These are phyloP conservation scores for Brassica incana DNA, from an alignment of 345 rosid species.

Conservation along the genomic window DNA sequence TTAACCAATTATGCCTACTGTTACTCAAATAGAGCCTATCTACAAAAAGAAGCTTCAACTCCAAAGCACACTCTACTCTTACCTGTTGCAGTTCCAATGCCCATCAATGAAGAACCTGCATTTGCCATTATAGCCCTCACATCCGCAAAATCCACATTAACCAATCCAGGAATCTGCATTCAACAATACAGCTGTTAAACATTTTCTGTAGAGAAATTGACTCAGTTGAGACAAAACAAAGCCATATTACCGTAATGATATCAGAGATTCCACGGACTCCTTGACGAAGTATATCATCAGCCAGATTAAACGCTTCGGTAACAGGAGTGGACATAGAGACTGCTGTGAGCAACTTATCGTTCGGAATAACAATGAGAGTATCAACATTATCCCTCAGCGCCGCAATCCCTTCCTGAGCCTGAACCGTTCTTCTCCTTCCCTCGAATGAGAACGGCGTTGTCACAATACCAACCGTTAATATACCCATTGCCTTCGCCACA, in stretches of 20 bases:
- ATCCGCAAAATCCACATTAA: neutral
- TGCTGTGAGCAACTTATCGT: neutral
- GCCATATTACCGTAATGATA: neutral
- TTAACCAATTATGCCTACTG: no score
- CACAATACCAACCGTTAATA: neutral
- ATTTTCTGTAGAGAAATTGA: neutral
- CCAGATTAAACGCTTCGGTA: neutral
- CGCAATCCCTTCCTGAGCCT: neutral
- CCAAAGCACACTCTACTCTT: neutral
- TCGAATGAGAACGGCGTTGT: neutral
- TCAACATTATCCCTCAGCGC: neutral
- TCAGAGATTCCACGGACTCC: neutral
- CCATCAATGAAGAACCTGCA: neutral
- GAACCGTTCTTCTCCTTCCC: neutral
- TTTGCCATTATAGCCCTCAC: neutral
- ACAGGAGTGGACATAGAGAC: neutral
- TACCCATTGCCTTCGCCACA: neutral
- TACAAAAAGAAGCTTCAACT: neutral
- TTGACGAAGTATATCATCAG: neutral
- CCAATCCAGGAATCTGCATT: neutral
- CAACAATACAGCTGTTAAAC: neutral
- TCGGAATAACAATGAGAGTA: neutral
- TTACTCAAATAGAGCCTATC: no score
- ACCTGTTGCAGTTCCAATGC: neutral
- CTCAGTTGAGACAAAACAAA: neutral